Base-by-base conservation (phyloP, 2,329 filamentous ascomycete species). In the Stenocarpella maydis region DNA sequence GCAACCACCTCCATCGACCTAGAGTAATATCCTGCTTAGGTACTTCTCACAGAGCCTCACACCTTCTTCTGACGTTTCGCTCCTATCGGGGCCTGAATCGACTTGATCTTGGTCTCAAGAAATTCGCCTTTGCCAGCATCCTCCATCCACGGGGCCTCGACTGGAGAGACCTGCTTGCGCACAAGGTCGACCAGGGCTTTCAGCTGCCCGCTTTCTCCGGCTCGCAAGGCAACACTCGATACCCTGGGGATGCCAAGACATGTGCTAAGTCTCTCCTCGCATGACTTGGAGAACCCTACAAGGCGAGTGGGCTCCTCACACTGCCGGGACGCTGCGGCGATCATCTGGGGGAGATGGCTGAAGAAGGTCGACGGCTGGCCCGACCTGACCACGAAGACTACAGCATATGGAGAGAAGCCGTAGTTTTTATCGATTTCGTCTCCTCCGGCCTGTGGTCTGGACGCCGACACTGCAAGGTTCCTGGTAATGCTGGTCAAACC, bases 401-500 rank as follows among this genome's bases (percentile, higher is more conserved):
- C 83, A 0, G 83, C 80, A 71, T 88, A 89, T 1, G 75, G 72
- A n/a, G 28, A 24, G n/a, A 2, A 3, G 12, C 1, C 28, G 7
- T 19, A 8, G 14, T 49, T 4, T 15, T 3, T 28, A 49, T 28
- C n/a, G 6, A 24, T 34, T 39, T 60, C 49, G 31, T 3, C 53
- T 65, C 14, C 10, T 17, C 21, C 34, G 14, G 50, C 15, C 12
- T 53, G 43, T 9, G 45, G 19, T 2, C 37, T n/a, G 19, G 61
- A 26, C 41, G 47, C 63, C 26, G 65, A n/a, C 72, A 71, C 64
- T 17, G 90, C 85, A 2, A 94, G 82, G 60, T 82, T 82, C 21
- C 88, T 85, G 6, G 88, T 90, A 69, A 93, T 88, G 69, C 81
- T 84, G 73, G 89, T 87, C 53, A 93, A 80, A 3, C 92, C 92